phyloP scores from a whole-genome alignment of 805 yeast genomes.

The Nakazawaea ernobii region DNA sequence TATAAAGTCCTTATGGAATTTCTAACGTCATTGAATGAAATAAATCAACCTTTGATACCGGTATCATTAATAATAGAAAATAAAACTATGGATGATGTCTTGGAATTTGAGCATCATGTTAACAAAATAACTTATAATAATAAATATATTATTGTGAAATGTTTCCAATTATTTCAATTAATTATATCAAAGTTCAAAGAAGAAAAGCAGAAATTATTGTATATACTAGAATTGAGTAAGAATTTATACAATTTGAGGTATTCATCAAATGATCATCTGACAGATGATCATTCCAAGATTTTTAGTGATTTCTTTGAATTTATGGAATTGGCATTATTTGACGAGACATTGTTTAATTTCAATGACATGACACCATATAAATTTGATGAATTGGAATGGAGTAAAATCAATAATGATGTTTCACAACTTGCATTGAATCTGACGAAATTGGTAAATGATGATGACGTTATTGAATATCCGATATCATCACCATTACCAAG shows the following conservation, averaged over 20 bases:
- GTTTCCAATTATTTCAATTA: constrained; percentile 29
- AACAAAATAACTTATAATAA: constrained; percentile 18
- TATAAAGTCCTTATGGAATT: constrained; percentile 24
- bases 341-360: not conserved
- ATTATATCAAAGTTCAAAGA: constrained; percentile 20
- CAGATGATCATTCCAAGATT: constrained; percentile 19
- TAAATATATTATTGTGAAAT: constrained; percentile 35
- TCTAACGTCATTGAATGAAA: constrained; percentile 21
- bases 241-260: constrained; percentile 18
- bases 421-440: not conserved
- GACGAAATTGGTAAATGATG: not conserved
- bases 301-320: constrained; percentile 14
- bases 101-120: constrained; percentile 15
- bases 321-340: constrained; percentile 1
- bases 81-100: constrained; percentile 13
- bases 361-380: not conserved
- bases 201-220: constrained; percentile 23
- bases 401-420: not conserved
- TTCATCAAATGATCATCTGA: constrained; percentile 10
- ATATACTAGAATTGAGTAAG: constrained; percentile 26
- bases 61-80: constrained; percentile 12
- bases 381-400: constrained; percentile 2
- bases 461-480: not conserved
- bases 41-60: constrained; percentile 23
- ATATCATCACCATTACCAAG: constrained; percentile 6